Evolutionary conservation across 2,329 filamentous ascomycete genomes (phyloP).

Genomic region (Phyllosticta paracitricarpa): DNA sequence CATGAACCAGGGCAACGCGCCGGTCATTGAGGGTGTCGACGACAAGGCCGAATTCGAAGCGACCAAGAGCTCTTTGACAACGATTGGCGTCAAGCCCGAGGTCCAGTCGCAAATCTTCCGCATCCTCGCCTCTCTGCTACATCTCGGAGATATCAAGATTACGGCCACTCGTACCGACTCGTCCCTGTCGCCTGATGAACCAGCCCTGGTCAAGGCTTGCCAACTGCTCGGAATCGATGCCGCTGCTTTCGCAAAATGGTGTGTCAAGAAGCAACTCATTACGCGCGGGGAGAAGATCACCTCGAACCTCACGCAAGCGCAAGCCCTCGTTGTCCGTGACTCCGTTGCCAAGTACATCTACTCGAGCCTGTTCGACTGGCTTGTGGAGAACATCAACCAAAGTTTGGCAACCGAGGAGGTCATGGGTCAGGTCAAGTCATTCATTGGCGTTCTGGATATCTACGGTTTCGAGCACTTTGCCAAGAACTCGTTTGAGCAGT

Average conservation of each 20-base stretch:
- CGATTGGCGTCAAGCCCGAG: conserved; percentile 67
- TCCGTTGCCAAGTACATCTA: conserved; percentile 99
- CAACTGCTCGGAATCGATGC: conserved; percentile 79
- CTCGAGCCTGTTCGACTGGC: conserved; percentile 96
- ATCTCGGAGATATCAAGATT: conserved; percentile 95
- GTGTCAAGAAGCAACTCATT: conserved; percentile 95
- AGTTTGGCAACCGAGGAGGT: conserved; percentile 86
- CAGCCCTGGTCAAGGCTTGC: conserved; percentile 71
- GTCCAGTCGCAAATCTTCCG: conserved; percentile 83
- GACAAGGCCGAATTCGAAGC: conserved; percentile 90
- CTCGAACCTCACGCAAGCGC: conserved; percentile 86
- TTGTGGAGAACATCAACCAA: conserved; percentile 92
- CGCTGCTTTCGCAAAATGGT: conserved; percentile 89
- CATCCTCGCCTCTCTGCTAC: conserved; percentile 78
- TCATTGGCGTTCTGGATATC: conserved; percentile 98
- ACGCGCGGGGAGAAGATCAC: conserved; percentile 96
- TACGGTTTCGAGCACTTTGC: conserved; percentile 99
- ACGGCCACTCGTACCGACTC: conserved; percentile 83
- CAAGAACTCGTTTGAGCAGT: conserved; percentile 99
- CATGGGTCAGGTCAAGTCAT: conserved; percentile 68
- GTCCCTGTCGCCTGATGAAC: conserved; percentile 68
- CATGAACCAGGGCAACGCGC: conserved; percentile 86
- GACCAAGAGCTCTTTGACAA: conserved; percentile 74
- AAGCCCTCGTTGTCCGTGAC: conserved; percentile 88
- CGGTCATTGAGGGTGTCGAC: conserved; percentile 86